Percentiles rank a stretch among this genome's conserved stretches.
phyloP scores from a whole-genome alignment of 139 green algal species.

The Closterium sp. region DNA sequence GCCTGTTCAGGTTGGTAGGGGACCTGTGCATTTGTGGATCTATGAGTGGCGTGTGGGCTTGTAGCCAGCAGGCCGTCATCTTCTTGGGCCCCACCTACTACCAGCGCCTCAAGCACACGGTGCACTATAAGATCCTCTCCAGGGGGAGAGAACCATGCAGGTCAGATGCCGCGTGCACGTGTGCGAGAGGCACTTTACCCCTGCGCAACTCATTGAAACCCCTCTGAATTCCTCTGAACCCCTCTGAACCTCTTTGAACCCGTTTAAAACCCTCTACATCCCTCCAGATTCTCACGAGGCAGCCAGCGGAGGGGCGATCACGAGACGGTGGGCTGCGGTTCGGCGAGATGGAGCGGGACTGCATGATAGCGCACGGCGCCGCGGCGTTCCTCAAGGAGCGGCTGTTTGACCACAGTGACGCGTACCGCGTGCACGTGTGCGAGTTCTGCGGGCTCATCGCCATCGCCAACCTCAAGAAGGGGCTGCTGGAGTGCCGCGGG shows the following conservation, averaged over 20 bases:
- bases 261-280: background rate
- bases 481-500: constrained; percentile 57
- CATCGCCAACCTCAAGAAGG: constrained; percentile 64
- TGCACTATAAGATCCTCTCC: constrained; percentile 97
- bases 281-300: constrained; percentile 92
- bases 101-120: constrained; percentile 99
- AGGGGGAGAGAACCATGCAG: constrained; percentile 76
- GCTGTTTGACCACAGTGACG: constrained; percentile 65
- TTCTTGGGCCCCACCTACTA: constrained; percentile 98
- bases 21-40: too few species aligned
- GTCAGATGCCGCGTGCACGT: constrained; percentile 91
- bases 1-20: constrained; percentile 90
- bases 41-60: constrained; percentile 95
- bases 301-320: constrained; percentile 93
- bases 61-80: constrained; percentile 69
- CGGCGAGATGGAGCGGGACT: constrained; percentile 98
- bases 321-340: constrained; percentile 94
- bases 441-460: constrained; percentile 60
- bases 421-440: constrained; percentile 64
- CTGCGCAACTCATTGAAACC: too few species aligned
- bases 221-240: constrained; percentile 39
- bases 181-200: constrained; percentile 68
- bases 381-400: constrained; percentile 63
- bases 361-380: constrained; percentile 66
- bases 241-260: background rate